These are phyloP conservation scores for Capsicum chinense DNA, from an alignment of 257 asterid species.

Conservation along the genomic window DNA sequence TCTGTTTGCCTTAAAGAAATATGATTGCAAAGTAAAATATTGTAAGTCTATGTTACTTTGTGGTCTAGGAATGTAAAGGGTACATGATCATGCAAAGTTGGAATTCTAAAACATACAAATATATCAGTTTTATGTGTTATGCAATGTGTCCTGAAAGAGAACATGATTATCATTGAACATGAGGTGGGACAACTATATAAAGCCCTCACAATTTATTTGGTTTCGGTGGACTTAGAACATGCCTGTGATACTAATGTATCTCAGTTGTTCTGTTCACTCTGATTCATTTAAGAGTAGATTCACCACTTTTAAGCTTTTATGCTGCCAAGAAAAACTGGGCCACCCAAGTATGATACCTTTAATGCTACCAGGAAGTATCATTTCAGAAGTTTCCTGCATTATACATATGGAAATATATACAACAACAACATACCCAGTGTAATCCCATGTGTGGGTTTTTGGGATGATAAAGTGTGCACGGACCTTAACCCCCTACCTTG, in stretches of 20 bases:
- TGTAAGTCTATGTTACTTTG: background rate
- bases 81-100: conserved; percentile 8
- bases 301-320: conserved; percentile 7
- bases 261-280: background rate
- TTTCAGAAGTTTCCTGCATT: background rate
- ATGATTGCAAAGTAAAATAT: background rate
- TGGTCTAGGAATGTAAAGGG: conserved; percentile 1
- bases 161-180: background rate
- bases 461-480: background rate
- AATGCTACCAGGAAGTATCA: background rate
- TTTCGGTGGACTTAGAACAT: background rate
- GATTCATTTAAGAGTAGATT: background rate
- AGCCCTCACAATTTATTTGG: conserved; percentile 6
- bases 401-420: background rate
- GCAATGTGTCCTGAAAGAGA: background rate
- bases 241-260: background rate
- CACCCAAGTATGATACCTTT: background rate
- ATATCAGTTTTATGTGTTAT: conserved; percentile 7
- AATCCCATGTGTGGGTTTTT: background rate
- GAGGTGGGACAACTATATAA: background rate
- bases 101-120: background rate
- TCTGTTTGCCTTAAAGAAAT: background rate
- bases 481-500: background rate
- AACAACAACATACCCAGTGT: background rate
- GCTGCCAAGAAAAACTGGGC: background rate